Conservation (phyloP, 768 basidiomycete species). For the Imleria badia region DNA sequence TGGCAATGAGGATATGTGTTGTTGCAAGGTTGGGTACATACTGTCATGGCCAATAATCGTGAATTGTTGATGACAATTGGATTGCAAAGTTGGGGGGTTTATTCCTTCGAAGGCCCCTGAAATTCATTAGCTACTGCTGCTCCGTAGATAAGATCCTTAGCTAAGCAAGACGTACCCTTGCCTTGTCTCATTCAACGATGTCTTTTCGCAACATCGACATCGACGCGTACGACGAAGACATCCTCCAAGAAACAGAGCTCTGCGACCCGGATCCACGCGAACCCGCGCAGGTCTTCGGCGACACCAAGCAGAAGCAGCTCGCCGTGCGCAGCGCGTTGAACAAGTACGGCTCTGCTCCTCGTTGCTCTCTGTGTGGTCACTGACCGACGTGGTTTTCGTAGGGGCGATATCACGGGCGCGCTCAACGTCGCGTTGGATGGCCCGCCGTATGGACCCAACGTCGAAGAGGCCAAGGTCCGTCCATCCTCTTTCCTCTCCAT, state of each 20-base stretch:
- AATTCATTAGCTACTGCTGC: too few relatives aligned
- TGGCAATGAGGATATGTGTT: too few relatives aligned
- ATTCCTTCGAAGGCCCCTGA: too few relatives aligned
- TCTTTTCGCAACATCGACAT: slow-evolving; percentile 94
- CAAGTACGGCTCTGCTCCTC: slow-evolving; percentile 49
- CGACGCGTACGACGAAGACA: slow-evolving; percentile 91
- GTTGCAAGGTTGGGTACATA: too few relatives aligned
- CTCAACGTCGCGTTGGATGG: slow-evolving; percentile 68
- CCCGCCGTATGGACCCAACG: slow-evolving; percentile 84
- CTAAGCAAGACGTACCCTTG: slow-evolving; percentile 2
- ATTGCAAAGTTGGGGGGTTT: too few relatives aligned
- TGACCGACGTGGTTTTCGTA: slow-evolving; percentile 31
- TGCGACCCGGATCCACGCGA: slow-evolving; percentile 84
- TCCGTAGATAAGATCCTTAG: too few relatives aligned
- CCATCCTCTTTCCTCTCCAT: slow-evolving; percentile 1
- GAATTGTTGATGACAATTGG: too few relatives aligned
- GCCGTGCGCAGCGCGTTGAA: slow-evolving; percentile 73
- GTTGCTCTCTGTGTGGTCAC: too few relatives aligned
- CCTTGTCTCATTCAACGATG: slow-evolving; percentile 33
- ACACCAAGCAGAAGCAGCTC: slow-evolving; percentile 71
- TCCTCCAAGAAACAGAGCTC: slow-evolving; percentile 78
- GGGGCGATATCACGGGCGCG: slow-evolving; percentile 77
- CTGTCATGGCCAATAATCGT: too few relatives aligned
- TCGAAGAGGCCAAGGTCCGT: slow-evolving; percentile 86
- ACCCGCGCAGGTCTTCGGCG: slow-evolving; percentile 68